A percentile compares a stretch with the other conserved stretches of the same genome.
These are phyloP conservation scores for Rhizophagus prolifer DNA, from an alignment of 192 early-diverging fungal genomes.

Conservation along the genomic window DNA sequence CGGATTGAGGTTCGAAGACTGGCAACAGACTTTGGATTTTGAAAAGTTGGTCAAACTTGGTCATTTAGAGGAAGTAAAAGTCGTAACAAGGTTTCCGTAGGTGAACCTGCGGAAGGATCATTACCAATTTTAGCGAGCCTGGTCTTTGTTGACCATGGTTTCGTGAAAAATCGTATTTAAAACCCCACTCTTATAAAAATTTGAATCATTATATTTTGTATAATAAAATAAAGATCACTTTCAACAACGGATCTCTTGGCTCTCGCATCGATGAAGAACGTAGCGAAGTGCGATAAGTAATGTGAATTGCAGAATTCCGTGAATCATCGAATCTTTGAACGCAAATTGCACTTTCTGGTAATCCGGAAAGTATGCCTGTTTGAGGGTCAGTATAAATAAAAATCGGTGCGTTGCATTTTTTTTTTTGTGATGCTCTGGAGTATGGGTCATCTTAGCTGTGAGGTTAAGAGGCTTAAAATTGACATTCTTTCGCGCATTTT, in stretches of 20 bases:
- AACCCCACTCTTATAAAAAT: conserved; percentile 17
- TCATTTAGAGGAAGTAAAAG: conserved; percentile 84
- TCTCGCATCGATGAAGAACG: conserved; percentile 67
- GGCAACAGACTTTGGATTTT: conserved; percentile 46
- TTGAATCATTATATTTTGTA: too few relatives aligned
- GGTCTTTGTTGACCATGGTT: conserved; percentile 75
- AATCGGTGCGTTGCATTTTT: too few relatives aligned
- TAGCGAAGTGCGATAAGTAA: conserved; percentile 74
- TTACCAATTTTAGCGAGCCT: conserved; percentile 54
- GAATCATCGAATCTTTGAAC: conserved; percentile 73
- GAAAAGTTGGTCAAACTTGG: conserved; percentile 77
- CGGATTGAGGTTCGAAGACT: not conserved
- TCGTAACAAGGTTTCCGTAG: conserved; percentile 21
- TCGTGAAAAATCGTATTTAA: conserved; percentile 65
- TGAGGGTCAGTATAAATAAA: too few relatives aligned
- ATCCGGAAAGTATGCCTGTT: too few relatives aligned
- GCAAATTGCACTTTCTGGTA: conserved; percentile 51
- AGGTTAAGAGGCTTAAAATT: too few relatives aligned
- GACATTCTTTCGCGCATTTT: too few relatives aligned
- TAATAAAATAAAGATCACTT: not conserved
- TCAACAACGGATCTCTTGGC: conserved; percentile 23
- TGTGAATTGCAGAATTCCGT: conserved; percentile 67
- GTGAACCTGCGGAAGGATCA: conserved; percentile 29
- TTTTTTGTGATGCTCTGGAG: too few relatives aligned
- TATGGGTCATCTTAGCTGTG: too few relatives aligned